A percentile compares a stretch with the other conserved stretches of the same genome.
Conservation (phyloP, 2,329 filamentous ascomycete genomes). For the Aspergillus calidoustus region DNA sequence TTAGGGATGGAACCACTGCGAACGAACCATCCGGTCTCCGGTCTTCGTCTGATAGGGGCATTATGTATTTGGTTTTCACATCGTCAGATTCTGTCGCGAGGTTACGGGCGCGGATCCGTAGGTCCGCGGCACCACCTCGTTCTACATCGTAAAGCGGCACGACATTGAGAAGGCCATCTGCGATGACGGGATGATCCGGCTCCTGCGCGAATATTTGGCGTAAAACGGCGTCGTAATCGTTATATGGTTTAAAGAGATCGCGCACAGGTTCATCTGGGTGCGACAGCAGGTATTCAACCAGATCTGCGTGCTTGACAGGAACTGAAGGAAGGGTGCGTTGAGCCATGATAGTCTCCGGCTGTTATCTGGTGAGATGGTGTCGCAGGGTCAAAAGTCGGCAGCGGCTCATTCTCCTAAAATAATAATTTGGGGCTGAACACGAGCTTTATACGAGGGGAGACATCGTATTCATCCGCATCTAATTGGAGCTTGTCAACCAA, state of each 20-base stretch:
- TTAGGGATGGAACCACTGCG: constrained; percentile 69
- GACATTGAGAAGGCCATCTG: constrained; percentile 38
- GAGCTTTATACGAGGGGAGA: too few relatives aligned
- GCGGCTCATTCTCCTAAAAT: too few relatives aligned
- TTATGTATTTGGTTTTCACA: constrained; percentile 39
- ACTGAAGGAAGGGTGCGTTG: too few relatives aligned
- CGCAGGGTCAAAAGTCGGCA: too few relatives aligned
- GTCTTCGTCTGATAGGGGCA: constrained; percentile 50
- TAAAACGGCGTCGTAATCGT: constrained; percentile 40
- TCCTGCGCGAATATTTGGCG: constrained; percentile 46
- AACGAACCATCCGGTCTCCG: constrained; percentile 66
- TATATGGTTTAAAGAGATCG: constrained; percentile 41
- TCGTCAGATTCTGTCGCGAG: constrained; percentile 34
- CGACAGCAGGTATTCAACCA: constrained; percentile 33
- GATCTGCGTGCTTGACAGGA: constrained; percentile 30
- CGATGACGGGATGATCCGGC: constrained; percentile 33
- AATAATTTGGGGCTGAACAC: too few relatives aligned
- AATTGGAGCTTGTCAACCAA: too few relatives aligned
- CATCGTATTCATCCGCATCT: too few relatives aligned
- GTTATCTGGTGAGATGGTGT: too few relatives aligned
- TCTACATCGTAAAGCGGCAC: constrained; percentile 38
- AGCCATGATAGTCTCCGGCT: too few relatives aligned
- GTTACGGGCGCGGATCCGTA: constrained; percentile 39
- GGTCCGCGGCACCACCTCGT: constrained; percentile 25
- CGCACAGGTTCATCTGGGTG: constrained; percentile 31